These are phyloP conservation scores for Tardiomyces blankii DNA, from an alignment of 1,139 yeast species.

Conservation along the genomic window DNA sequence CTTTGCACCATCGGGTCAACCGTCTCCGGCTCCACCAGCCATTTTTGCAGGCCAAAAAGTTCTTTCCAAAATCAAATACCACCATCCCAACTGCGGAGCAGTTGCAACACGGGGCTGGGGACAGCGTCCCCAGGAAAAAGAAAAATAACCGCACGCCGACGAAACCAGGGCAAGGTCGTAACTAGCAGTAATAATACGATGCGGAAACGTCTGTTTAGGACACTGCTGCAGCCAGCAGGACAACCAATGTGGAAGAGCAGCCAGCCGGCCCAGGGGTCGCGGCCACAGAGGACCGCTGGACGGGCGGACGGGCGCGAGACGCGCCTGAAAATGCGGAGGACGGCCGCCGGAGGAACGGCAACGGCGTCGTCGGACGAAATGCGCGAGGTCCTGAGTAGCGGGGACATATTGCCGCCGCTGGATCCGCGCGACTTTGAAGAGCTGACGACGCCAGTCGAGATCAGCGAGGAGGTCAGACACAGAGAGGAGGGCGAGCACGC, in stretches of 20 bases:
- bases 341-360: neutral
- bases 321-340: neutral
- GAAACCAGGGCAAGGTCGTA: too few relatives aligned
- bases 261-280: neutral
- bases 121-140: too few relatives aligned
- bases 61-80: too few relatives aligned
- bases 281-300: too few relatives aligned
- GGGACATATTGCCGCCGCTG: neutral
- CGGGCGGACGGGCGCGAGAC: neutral
- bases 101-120: too few relatives aligned
- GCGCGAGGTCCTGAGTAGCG: neutral
- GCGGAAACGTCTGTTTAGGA: too few relatives aligned
- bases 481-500: neutral
- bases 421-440: neutral
- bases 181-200: neutral
- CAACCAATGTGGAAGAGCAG: neutral
- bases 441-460: neutral
- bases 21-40: too few relatives aligned
- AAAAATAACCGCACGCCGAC: too few relatives aligned
- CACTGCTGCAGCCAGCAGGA: neutral
- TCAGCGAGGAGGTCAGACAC: neutral
- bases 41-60: too few relatives aligned
- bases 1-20: too few relatives aligned
- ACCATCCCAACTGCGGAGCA: too few relatives aligned
- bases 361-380: neutral